Evolutionary conservation across 495 filamentous ascomycete genomes (phyloP).

Genomic region (Clavariopsis aquatica): DNA sequence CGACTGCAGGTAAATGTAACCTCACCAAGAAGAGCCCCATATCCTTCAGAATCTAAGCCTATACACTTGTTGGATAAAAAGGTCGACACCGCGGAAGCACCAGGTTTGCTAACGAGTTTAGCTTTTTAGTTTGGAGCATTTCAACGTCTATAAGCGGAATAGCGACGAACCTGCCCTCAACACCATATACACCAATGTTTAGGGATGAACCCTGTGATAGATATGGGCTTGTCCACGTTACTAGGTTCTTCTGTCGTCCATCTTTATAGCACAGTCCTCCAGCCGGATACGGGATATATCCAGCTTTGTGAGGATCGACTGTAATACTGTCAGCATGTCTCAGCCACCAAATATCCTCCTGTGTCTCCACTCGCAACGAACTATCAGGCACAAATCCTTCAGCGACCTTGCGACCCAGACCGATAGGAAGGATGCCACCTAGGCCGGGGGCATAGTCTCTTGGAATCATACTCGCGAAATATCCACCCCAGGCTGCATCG

Average conservation of each 20-base stretch:
- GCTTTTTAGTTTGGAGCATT: too few relatives aligned
- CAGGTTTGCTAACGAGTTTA: not conserved
- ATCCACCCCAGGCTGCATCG: not conserved
- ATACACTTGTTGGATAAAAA: not conserved
- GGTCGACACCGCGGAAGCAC: not conserved
- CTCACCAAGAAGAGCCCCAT: not conserved
- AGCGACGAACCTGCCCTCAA: not conserved
- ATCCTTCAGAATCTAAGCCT: not conserved
- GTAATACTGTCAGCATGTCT: slow-evolving; percentile 1
- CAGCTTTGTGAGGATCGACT: not conserved
- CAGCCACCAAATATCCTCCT: not conserved
- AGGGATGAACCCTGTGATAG: not conserved
- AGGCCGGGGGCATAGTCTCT: not conserved
- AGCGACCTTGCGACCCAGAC: not conserved
- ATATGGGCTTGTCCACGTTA: not conserved
- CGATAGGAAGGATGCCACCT: not conserved
- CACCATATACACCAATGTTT: not conserved
- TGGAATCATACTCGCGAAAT: not conserved
- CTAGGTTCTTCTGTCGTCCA: not conserved
- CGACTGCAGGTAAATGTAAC: not conserved
- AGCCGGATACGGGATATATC: not conserved
- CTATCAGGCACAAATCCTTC: not conserved
- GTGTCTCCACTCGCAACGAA: not conserved
- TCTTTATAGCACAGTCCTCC: not conserved
- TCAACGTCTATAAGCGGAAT: too few relatives aligned